Evolutionary conservation across 139 green algal genomes (phyloP).

Genomic region (Tetradesmus obliquus): DNA sequence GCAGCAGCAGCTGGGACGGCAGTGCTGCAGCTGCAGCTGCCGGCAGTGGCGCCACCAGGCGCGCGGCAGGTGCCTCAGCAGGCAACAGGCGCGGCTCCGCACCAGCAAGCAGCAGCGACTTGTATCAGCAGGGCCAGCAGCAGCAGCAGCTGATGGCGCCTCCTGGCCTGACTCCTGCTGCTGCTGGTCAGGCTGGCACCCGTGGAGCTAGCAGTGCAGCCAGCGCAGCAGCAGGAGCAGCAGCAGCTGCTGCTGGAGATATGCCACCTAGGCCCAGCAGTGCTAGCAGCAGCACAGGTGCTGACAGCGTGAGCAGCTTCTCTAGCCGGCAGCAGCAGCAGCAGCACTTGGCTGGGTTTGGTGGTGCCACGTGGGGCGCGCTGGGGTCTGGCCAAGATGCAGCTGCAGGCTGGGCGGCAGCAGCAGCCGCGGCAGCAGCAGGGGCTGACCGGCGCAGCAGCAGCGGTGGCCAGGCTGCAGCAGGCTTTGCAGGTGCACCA

Average conservation of each 20-base stretch:
- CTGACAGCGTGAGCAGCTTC: neutral
- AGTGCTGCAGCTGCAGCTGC: neutral
- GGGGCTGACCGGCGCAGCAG: neutral
- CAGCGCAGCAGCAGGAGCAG: neutral
- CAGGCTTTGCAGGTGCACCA: neutral
- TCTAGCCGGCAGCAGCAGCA: slow-evolving; percentile 18
- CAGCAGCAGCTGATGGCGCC: neutral
- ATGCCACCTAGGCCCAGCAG: neutral
- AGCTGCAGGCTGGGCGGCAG: neutral
- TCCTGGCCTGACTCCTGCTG: neutral
- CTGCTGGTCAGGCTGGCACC: neutral
- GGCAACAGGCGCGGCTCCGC: neutral
- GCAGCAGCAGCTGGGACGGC: neutral
- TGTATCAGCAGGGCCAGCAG: neutral
- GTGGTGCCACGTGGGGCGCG: neutral
- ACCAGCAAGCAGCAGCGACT: neutral
- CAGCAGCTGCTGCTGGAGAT: neutral
- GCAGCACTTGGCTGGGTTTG: neutral
- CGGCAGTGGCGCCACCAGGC: neutral
- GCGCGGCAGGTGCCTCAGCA: neutral
- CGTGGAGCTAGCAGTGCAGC: neutral
- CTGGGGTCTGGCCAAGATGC: neutral
- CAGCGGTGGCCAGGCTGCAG: neutral
- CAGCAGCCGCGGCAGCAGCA: slow-evolving; percentile 15
- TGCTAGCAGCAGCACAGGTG: neutral